A percentile compares a stretch with the other conserved stretches of the same genome.
phyloP scores from a whole-genome alignment of 2,329 filamentous ascomycete species.

The Colletotrichum sp. region DNA sequence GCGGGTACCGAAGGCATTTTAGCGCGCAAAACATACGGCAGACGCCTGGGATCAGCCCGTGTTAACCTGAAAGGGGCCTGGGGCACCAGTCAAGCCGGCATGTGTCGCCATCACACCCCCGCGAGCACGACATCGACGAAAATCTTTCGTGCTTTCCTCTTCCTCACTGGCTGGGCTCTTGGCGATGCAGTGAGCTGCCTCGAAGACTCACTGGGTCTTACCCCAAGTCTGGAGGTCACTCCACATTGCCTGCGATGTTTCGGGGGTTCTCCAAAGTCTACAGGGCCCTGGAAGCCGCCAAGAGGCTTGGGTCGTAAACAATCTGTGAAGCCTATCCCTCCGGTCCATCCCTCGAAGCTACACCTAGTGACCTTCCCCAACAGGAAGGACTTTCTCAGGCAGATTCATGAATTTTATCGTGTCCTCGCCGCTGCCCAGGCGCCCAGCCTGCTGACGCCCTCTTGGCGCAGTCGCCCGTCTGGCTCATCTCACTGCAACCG shows the following conservation, averaged over 20 bases:
- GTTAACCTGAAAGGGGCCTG: background rate
- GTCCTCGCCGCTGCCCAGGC: slow-evolving; percentile 3
- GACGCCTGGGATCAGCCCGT: background rate
- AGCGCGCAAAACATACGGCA: background rate
- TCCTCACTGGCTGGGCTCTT: background rate
- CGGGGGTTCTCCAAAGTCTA: background rate
- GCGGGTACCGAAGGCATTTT: background rate
- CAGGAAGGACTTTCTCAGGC: background rate
- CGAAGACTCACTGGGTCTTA: background rate
- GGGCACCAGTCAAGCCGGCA: background rate
- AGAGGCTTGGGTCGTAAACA: background rate
- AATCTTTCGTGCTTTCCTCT: background rate
- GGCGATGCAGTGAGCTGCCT: slow-evolving; percentile 2
- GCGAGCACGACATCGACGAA: slow-evolving; percentile 15
- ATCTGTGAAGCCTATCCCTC: background rate
- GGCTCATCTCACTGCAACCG: background rate
- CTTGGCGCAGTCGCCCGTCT: slow-evolving; percentile 2
- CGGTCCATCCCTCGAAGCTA: background rate
- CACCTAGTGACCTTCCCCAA: slow-evolving; percentile 8
- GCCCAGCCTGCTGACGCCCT: slow-evolving; percentile 11
- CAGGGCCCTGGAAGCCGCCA: background rate
- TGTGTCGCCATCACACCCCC: slow-evolving; percentile 16
- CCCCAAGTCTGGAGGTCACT: background rate
- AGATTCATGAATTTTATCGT: background rate
- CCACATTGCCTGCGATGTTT: background rate